Percentiles rank a stretch among this genome's conserved stretches.
These are phyloP conservation scores for Pelargonium australe DNA, from an alignment of 441 rosid species.

Conservation along the genomic window DNA sequence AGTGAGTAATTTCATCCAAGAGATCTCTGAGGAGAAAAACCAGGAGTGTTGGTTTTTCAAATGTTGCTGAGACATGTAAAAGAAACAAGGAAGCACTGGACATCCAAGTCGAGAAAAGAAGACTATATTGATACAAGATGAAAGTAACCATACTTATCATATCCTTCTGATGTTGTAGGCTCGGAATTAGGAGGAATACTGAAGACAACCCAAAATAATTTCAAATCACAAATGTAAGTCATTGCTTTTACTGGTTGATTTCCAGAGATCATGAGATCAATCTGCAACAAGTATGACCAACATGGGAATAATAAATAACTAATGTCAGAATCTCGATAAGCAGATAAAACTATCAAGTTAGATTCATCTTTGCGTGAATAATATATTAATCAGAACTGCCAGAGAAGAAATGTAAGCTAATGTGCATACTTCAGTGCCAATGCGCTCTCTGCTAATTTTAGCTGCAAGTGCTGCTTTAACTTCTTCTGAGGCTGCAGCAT, in stretches of 20 bases:
- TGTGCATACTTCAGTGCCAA: slow-evolving; percentile 74
- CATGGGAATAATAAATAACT: slow-evolving; percentile 17
- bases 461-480: slow-evolving; percentile 77
- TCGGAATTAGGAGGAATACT: slow-evolving; percentile 49
- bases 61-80: neutral
- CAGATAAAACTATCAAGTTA: slow-evolving; percentile 8
- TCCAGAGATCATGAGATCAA: slow-evolving; percentile 83
- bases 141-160: slow-evolving; percentile 41
- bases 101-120: neutral
- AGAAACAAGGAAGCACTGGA: slow-evolving; percentile 4
- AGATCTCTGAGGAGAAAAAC: neutral
- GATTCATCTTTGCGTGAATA: slow-evolving; percentile 9
- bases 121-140: neutral
- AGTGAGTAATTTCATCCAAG: neutral
- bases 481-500: slow-evolving; percentile 69
- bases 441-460: slow-evolving; percentile 87
- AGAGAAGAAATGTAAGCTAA: slow-evolving; percentile 13
- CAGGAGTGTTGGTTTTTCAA: neutral
- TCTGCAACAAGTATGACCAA: slow-evolving; percentile 37
- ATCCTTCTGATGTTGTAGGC: slow-evolving; percentile 45
- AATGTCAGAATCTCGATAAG: neutral
- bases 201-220: slow-evolving; percentile 66
- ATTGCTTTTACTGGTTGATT: slow-evolving; percentile 74
- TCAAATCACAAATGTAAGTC: slow-evolving; percentile 46
- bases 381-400: slow-evolving; percentile 12